phyloP scores from a whole-genome alignment of 768 basidiomycete species.

The Mycena galopus region DNA sequence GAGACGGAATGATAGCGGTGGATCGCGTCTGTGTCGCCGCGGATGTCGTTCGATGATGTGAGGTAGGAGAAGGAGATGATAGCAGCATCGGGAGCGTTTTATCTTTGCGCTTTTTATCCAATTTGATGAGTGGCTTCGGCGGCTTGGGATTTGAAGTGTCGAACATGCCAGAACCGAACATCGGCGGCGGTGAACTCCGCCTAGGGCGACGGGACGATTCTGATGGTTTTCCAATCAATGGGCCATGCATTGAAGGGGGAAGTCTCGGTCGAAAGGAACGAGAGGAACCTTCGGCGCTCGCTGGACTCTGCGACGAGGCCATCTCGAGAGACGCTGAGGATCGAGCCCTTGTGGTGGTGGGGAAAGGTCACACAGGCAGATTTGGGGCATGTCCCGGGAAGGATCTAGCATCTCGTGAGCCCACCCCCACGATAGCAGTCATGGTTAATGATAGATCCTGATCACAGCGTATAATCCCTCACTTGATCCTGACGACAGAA shows the following conservation, averaged over 20 bases:
- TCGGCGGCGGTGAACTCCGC: slow-evolving; percentile 9
- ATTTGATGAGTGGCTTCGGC: slow-evolving; percentile 22
- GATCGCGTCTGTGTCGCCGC: background rate
- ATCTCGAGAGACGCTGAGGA: background rate
- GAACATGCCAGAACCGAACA: slow-evolving; percentile 15
- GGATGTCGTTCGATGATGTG: background rate
- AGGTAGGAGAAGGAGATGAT: background rate
- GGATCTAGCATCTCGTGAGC: no score
- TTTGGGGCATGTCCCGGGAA: no score
- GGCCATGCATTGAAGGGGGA: no score
- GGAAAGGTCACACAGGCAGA: background rate
- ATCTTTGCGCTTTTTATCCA: slow-evolving; percentile 14
- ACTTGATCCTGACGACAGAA: no score
- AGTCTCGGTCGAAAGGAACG: background rate
- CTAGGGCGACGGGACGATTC: background rate
- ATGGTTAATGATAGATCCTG: background rate
- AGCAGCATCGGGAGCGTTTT: background rate
- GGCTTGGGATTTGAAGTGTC: background rate
- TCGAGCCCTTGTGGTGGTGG: background rate
- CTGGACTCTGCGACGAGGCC: background rate
- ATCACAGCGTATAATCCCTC: no score
- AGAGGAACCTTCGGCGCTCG: background rate
- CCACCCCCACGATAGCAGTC: background rate
- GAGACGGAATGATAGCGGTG: background rate
- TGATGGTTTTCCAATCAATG: background rate